Base-by-base conservation (phyloP, 2,329 filamentous ascomycete genomes). In the Dactylellina haptotyla region DNA sequence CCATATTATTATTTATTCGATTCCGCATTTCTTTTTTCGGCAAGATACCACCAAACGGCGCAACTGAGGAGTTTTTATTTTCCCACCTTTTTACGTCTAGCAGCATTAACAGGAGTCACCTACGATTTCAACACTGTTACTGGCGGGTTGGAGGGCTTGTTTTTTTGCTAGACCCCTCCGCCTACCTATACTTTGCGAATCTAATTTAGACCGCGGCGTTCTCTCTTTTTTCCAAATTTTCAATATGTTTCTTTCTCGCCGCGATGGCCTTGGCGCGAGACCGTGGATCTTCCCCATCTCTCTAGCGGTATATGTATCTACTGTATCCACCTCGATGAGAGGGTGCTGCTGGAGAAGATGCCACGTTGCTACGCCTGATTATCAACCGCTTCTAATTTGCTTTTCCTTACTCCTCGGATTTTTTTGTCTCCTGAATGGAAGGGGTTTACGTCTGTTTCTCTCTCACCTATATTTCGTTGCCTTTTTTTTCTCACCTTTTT, bases 11-110 rank as follows among this genome's bases (percentile, higher is more conserved):
- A 43, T 56, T 63, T 70, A 20, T n/a, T 65, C 34, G 26, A 32
- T 53, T 53, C 37, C 20, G 37, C 34, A 41, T 39, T 62, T 53
- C 56, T 25, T 57, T 65, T 67, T 58, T 37, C 12, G 65, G 58
- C 67, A 51, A 63, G 67, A 73, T 73, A 73, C 69, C 69, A 73
- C 45, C 26, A 41, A 62, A 48, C 45, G 69, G 69, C 69, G 61
- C 61, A 62, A n/a, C 37, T 37, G 26, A 26, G 69, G 69, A 66
- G 69, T 65, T 61, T 32, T 45, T 56, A 56, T 37, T 53, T 43
- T 23, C 41, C 28, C 43, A 14, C 32, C 26, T 30, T 66, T 67
- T 67, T 69, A 6, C 18, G n/a, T 56, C 37, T 43, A 53, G 64
- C 56, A 56, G 50, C 26, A 58, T 73, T 23, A 65, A 61, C 28